Percentiles rank a stretch among this genome's conserved stretches.
Evolutionary conservation across 148 eudicot species (phyloP).

Genomic region (Gaultheria prostrata): DNA sequence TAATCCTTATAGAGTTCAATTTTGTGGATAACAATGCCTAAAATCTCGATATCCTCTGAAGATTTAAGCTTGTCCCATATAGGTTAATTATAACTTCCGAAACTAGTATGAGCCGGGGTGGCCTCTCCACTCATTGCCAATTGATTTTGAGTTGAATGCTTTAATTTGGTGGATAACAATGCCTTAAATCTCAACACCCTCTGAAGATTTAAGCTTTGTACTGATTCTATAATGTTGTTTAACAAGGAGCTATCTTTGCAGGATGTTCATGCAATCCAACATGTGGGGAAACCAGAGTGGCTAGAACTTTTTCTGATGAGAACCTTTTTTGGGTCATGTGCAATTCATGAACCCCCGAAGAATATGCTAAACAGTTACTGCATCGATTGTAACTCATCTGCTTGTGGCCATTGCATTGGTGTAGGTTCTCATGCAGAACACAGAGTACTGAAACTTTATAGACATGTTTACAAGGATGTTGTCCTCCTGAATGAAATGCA

Average conservation of each 20-base stretch:
- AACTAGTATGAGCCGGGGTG: too few species aligned
- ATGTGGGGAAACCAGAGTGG: slow-evolving; percentile 40
- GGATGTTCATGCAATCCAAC: slow-evolving; percentile 9
- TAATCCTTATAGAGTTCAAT: not conserved
- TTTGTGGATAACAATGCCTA: not conserved
- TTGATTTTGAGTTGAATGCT: too few species aligned
- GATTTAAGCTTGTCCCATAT: not conserved
- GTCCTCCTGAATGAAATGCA: slow-evolving; percentile 48
- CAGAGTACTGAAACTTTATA: slow-evolving; percentile 42
- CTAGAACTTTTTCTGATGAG: slow-evolving; percentile 34
- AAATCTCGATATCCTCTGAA: not conserved
- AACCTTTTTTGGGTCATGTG: slow-evolving; percentile 45
- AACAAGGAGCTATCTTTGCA: slow-evolving; percentile 8
- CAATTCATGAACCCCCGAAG: slow-evolving; percentile 34
- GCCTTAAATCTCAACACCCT: not conserved
- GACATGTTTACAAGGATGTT: slow-evolving; percentile 67
- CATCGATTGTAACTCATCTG: slow-evolving; percentile 43
- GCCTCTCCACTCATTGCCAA: too few species aligned
- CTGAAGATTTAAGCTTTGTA: not conserved
- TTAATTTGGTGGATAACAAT: too few species aligned
- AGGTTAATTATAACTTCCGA: too few species aligned
- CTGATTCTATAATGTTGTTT: not conserved
- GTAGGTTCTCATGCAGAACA: slow-evolving; percentile 42
- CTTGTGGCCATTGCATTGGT: slow-evolving; percentile 44
- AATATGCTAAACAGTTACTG: slow-evolving; percentile 57